Percentiles rank a stretch among this genome's conserved stretches.
These are phyloP conservation scores for Pichia manshurica DNA, from an alignment of 805 yeast species.

Conservation along the genomic window DNA sequence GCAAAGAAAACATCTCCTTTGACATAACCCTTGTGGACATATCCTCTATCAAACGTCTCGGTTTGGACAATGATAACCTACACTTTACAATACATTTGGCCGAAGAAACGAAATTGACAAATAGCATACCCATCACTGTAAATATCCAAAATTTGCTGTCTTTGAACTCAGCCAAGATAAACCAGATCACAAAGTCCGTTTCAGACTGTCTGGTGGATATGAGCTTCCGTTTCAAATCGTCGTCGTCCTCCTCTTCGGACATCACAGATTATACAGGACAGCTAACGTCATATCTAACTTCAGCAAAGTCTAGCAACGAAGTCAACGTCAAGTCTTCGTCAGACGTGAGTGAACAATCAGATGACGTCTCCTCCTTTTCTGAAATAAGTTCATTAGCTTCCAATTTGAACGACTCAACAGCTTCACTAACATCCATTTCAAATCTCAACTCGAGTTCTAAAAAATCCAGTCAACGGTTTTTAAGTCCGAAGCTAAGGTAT, in stretches of 20 bases:
- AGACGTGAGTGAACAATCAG: neutral
- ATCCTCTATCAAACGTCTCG: constrained; percentile 4
- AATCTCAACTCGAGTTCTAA: neutral
- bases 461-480: neutral
- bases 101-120: neutral
- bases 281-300: neutral
- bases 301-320: neutral
- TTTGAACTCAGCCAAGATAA: neutral
- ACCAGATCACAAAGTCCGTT: neutral
- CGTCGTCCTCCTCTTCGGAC: neutral
- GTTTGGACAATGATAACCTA: constrained; percentile 2
- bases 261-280: neutral
- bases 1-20: neutral
- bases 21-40: constrained; percentile 2
- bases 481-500: neutral
- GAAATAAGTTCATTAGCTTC: constrained; percentile 1
- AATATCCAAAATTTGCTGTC: constrained; percentile 1
- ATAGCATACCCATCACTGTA: neutral
- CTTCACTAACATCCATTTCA: neutral
- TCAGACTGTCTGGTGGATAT: neutral
- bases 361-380: neutral
- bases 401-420: neutral
- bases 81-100: neutral
- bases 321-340: neutral
- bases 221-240: neutral